phyloP scores from a whole-genome alignment of 768 basidiomycete genomes.

The Termitomyces bulborhizus region DNA sequence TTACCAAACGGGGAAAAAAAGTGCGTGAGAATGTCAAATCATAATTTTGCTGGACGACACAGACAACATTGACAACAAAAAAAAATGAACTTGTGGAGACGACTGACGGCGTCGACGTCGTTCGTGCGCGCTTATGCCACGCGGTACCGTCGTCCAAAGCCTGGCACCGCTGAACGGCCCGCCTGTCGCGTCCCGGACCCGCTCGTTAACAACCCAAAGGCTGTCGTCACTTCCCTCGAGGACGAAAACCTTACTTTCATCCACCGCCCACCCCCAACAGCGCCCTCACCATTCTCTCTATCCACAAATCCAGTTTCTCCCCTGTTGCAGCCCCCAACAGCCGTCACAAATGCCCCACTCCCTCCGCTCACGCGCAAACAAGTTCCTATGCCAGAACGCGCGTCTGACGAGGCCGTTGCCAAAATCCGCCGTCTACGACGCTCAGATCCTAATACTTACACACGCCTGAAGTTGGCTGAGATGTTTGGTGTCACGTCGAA shows the following conservation, averaged over 20 bases:
- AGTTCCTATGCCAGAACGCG: constrained; percentile 25
- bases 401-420: constrained; percentile 46
- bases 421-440: constrained; percentile 54
- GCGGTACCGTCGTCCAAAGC: constrained; percentile 41
- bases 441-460: constrained; percentile 52
- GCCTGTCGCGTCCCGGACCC: constrained; percentile 57
- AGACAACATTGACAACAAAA: neutral
- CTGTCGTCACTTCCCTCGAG: constrained; percentile 40
- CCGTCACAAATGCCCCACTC: constrained; percentile 23
- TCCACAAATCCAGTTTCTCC: constrained; percentile 68
- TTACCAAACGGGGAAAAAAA: neutral
- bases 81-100: constrained; percentile 18
- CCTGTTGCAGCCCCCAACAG: constrained; percentile 41
- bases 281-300: constrained; percentile 67
- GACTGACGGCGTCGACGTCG: constrained; percentile 20
- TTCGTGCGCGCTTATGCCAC: constrained; percentile 38
- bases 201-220: constrained; percentile 44
- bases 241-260: constrained; percentile 69
- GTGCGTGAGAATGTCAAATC: constrained; percentile 11
- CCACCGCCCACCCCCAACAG: constrained; percentile 77
- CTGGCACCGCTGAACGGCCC: constrained; percentile 46
- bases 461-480: constrained; percentile 61
- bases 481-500: constrained; percentile 68
- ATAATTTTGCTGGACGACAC: neutral
- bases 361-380: constrained; percentile 43